Evolutionary conservation across 805 yeast genomes (phyloP), one percentile per base, ranked within the genome.

Genomic region (Starmerella bacillaris): DNA sequence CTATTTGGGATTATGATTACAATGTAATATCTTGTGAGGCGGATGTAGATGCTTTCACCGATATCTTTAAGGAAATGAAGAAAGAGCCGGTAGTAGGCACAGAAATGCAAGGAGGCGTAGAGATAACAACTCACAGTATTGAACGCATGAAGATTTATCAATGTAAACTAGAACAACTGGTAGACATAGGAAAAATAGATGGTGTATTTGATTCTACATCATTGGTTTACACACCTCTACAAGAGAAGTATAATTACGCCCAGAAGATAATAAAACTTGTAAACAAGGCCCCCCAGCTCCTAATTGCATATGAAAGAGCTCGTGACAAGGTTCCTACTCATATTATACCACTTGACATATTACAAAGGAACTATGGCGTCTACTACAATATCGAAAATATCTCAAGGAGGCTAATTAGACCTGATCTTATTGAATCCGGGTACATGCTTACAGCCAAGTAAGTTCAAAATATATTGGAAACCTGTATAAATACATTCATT

Each of bases 131-230:
- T 8, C 37, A 21, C 19, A 22, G 24, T 27, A 16, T 11, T 14
- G 27, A 8, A 7, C 21, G 20, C 17, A 18, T 31, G 27, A 32
- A 19, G 30, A 18, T 43, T 3, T 38, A 31, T 20, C 30, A 11
- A 9, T 38, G 41, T 21, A 35, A 42, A 28, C 22, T 43, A 24
- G 38, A 36, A 18, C 37, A 36, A n/a, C 30, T 43, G 18, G 15
- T 18, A 7, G 22, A 29, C 21, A 29, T 29, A 9, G 41, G 31
- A 7, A 18, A n/a, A 5, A 20, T 24, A 14, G 18, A 26, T 15
- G 47, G 38, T 5, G 39, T 43, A 11, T 43, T 30, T 20, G 47
- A 43, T 27, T 37, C 43, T 12, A 43, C 47, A 1, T 41, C 43
- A 8, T 39, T 43, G 3, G 45, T 41, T 7, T 40, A 42, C 3